These are phyloP conservation scores for Evansstolkia leycettana DNA, from an alignment of 495 filamentous ascomycete genomes.

Conservation along the genomic window DNA sequence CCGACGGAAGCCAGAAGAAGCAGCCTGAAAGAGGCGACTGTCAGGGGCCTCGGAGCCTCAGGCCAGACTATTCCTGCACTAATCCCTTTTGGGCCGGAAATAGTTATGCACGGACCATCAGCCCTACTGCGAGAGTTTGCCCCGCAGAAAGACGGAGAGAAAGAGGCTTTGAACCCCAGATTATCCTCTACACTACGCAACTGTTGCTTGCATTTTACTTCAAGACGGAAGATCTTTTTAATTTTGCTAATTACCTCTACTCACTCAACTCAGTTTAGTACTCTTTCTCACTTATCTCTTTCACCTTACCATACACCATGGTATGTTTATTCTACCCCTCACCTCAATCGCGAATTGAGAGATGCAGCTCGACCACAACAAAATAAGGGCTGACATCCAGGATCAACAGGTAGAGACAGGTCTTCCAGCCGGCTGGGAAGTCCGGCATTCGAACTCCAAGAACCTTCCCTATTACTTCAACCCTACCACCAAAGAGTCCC, in stretches of 20 bases:
- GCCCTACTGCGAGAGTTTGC: neutral
- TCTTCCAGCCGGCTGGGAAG: constrained; percentile 81
- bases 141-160: neutral
- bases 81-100: neutral
- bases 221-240: too few species aligned
- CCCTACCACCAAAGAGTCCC: constrained; percentile 62
- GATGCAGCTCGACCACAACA: too few species aligned
- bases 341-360: constrained; percentile 6
- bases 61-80: neutral
- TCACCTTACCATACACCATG: constrained; percentile 3
- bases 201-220: too few species aligned
- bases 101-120: neutral
- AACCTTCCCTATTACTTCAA: constrained; percentile 99
- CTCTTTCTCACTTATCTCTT: too few species aligned
- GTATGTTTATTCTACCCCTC: constrained; percentile 4
- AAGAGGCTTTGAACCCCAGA: too few species aligned
- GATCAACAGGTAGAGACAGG: constrained; percentile 52
- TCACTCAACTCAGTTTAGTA: too few species aligned
- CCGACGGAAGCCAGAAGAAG: neutral
- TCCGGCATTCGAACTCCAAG: constrained; percentile 91
- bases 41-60: too few species aligned
- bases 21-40: neutral
- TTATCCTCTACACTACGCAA: too few species aligned
- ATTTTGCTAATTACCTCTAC: too few species aligned
- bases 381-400: neutral